Percentiles rank a stretch among this genome's conserved stretches.
phyloP scores from a whole-genome alignment of 495 filamentous ascomycete species.

The Penicillium egyptiacum region DNA sequence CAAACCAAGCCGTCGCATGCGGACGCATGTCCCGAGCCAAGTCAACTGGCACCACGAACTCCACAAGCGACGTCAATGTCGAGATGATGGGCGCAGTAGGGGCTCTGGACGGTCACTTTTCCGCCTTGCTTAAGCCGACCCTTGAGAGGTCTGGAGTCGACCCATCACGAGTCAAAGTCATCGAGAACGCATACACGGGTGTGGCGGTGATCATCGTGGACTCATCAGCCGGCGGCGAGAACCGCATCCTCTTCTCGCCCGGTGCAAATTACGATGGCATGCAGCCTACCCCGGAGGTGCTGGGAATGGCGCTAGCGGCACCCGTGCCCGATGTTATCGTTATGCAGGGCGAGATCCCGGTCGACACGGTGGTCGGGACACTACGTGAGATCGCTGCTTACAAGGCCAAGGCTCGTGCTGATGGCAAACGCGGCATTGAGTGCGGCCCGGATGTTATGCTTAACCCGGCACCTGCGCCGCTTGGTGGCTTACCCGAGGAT shows the following conservation, averaged over 20 bases:
- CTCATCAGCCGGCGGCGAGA: constrained; percentile 72
- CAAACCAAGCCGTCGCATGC: constrained; percentile 90
- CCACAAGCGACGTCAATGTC: constrained; percentile 55
- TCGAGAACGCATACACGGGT: constrained; percentile 63
- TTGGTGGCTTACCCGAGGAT: constrained; percentile 59
- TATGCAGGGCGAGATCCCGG: constrained; percentile 86
- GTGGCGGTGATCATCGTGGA: constrained; percentile 85
- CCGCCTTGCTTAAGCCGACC: constrained; percentile 39
- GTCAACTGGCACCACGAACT: constrained; percentile 23
- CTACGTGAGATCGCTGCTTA: constrained; percentile 43
- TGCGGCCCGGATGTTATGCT: constrained; percentile 60
- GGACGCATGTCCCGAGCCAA: constrained; percentile 58
- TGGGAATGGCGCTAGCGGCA: constrained; percentile 36
- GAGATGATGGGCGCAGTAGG: constrained; percentile 86
- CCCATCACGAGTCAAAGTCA: constrained; percentile 49
- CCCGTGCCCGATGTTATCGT: constrained; percentile 66
- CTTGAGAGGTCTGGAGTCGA: constrained; percentile 64
- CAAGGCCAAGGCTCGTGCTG: constrained; percentile 46
- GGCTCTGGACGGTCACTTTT: constrained; percentile 50
- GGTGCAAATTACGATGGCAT: constrained; percentile 71
- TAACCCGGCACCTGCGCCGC: constrained; percentile 82
- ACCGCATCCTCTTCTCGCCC: constrained; percentile 78
- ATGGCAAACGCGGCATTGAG: constrained; percentile 47
- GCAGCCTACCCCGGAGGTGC: constrained; percentile 41
- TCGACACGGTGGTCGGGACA: constrained; percentile 66